Evolutionary conservation across 2,329 filamentous ascomycete genomes (phyloP).

Genomic region (Neophaeococcomyces aloes): DNA sequence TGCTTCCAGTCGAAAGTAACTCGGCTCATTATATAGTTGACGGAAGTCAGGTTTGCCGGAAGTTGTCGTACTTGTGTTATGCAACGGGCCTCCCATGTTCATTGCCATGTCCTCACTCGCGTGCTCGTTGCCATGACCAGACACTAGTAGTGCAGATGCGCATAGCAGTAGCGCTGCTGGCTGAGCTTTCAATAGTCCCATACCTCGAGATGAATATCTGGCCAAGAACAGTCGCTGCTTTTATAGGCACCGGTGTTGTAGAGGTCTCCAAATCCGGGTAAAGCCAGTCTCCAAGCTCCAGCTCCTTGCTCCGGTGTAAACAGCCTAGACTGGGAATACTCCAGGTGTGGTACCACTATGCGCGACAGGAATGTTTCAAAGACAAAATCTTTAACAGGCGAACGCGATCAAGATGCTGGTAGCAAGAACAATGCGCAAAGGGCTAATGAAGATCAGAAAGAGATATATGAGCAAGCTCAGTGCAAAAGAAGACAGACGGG

Average conservation of each 20-base stretch:
- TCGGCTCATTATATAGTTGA: conserved; percentile 25
- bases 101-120: conserved; percentile 20
- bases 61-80: conserved; percentile 14
- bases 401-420: too few relatives aligned
- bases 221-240: background rate
- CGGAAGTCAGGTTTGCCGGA: conserved; percentile 15
- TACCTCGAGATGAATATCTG: conserved; percentile 6
- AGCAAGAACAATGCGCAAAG: too few relatives aligned
- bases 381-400: too few relatives aligned
- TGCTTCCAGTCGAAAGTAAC: conserved; percentile 30
- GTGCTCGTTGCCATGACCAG: conserved; percentile 18
- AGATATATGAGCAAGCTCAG: too few relatives aligned
- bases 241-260: background rate
- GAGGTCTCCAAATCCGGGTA: too few relatives aligned
- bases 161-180: conserved; percentile 20
- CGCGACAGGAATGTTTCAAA: too few relatives aligned
- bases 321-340: background rate
- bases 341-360: too few relatives aligned
- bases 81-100: conserved; percentile 20
- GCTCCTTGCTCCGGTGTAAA: background rate
- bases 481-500: too few relatives aligned
- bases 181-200: conserved; percentile 12
- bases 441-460: too few relatives aligned
- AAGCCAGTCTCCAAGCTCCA: background rate
- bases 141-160: conserved; percentile 10